These are phyloP conservation scores for Plantago elongata DNA, from an alignment of 257 asterid species.

Conservation along the genomic window DNA sequence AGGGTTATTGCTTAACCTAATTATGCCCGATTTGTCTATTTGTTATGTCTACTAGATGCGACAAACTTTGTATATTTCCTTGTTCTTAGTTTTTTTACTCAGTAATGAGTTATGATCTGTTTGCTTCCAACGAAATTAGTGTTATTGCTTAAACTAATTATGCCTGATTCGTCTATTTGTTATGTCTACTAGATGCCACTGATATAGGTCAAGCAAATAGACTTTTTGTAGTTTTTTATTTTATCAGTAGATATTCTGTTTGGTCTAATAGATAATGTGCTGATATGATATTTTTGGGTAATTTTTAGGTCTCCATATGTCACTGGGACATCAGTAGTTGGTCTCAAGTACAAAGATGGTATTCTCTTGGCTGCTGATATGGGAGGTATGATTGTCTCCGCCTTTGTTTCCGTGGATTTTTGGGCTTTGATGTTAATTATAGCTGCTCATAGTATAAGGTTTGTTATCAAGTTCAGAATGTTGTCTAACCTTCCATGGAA, in stretches of 20 bases:
- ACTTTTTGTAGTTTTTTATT: too few species aligned
- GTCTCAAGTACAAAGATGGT: constrained; percentile 92
- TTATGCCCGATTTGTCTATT: too few species aligned
- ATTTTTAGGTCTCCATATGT: constrained; percentile 66
- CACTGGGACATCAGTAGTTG: constrained; percentile 89
- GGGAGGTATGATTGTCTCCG: constrained; percentile 71
- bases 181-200: too few species aligned
- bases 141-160: constrained; percentile 23
- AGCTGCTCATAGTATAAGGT: not conserved
- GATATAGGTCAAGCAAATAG: too few species aligned
- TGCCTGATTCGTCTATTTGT: too few species aligned
- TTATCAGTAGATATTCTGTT: too few species aligned
- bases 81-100: not conserved
- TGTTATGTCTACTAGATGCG: too few species aligned
- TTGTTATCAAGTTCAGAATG: too few species aligned
- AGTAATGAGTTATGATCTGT: not conserved
- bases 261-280: not conserved
- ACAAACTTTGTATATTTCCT: constrained; percentile 30
- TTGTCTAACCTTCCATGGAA: too few species aligned
- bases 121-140: constrained; percentile 16
- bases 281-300: not conserved
- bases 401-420: not conserved
- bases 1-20: constrained; percentile 32
- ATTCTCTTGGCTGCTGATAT: constrained; percentile 86
- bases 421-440: not conserved